Percentiles rank a stretch among this genome's conserved stretches.
Evolutionary conservation across 2,329 filamentous ascomycete genomes (phyloP).

Genomic region (Thermomyces lanuginosus): DNA sequence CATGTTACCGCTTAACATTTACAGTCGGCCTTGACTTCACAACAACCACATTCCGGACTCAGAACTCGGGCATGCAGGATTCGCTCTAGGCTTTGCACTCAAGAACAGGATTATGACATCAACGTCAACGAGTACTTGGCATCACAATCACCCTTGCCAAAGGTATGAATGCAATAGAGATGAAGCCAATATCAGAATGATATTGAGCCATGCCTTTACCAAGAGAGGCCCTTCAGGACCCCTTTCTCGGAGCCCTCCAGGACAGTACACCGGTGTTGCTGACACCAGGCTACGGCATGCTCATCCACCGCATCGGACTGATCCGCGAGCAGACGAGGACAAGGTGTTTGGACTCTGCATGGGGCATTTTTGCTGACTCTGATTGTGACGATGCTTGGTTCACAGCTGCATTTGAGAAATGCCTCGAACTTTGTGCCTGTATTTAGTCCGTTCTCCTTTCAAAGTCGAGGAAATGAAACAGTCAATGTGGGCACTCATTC

Average conservation of each 20-base stretch:
- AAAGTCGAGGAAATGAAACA: not conserved
- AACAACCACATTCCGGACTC: too few relatives aligned
- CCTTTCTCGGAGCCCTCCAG: constrained; percentile 38
- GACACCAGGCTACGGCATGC: constrained; percentile 37
- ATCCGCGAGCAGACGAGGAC: constrained; percentile 32
- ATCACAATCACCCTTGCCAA: too few relatives aligned
- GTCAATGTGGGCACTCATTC: constrained; percentile 24
- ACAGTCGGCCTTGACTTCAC: too few relatives aligned
- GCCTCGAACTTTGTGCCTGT: constrained; percentile 34
- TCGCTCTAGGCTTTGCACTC: too few relatives aligned
- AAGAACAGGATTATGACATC: too few relatives aligned
- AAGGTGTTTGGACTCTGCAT: constrained; percentile 38
- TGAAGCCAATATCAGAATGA: too few relatives aligned
- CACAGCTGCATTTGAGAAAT: constrained; percentile 33
- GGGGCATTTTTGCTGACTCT: constrained; percentile 38
- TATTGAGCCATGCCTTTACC: constrained; percentile 3
- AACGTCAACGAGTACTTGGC: too few relatives aligned
- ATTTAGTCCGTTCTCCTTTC: constrained; percentile 17
- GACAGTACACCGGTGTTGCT: constrained; percentile 39
- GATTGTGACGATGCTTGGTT: constrained; percentile 37
- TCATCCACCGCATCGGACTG: constrained; percentile 35
- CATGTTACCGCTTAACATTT: too few relatives aligned
- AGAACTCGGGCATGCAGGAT: too few relatives aligned
- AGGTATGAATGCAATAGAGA: too few relatives aligned
- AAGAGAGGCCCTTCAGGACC: constrained; percentile 10